phyloP scores from a whole-genome alignment of 805 yeast genomes.

The Cyberlindnera meyerae region DNA sequence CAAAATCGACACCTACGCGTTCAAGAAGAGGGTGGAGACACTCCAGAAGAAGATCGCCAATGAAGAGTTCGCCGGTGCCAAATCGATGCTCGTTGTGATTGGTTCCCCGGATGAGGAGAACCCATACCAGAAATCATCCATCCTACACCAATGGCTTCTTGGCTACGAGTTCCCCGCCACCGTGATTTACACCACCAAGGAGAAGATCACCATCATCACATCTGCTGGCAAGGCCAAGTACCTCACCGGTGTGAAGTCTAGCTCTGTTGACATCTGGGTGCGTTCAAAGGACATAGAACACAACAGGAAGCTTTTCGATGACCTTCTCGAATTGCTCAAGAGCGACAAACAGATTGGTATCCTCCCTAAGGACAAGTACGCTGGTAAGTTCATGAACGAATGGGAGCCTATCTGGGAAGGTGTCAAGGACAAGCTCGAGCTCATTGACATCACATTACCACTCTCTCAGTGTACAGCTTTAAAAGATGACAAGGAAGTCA shows the following conservation, averaged over 20 bases:
- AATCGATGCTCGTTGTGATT: slow-evolving; percentile 58
- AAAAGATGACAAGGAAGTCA: slow-evolving; percentile 77
- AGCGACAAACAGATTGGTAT: slow-evolving; percentile 52
- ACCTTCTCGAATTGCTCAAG: slow-evolving; percentile 44
- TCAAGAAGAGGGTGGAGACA: slow-evolving; percentile 48
- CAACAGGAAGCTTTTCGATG: slow-evolving; percentile 59
- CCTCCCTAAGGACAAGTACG: slow-evolving; percentile 70
- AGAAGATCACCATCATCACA: slow-evolving; percentile 62
- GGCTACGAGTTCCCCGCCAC: slow-evolving; percentile 98
- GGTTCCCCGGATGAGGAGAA: slow-evolving; percentile 87
- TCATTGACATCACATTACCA: slow-evolving; percentile 50
- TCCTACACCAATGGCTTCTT: slow-evolving; percentile 83
- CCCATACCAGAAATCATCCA: slow-evolving; percentile 84
- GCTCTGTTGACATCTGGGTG: slow-evolving; percentile 53
- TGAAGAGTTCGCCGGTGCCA: slow-evolving; percentile 35
- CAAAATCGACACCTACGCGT: slow-evolving; percentile 45
- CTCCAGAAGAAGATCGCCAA: slow-evolving; percentile 31
- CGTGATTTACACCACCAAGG: slow-evolving; percentile 56
- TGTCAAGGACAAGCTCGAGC: slow-evolving; percentile 35
- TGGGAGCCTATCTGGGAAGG: slow-evolving; percentile 51
- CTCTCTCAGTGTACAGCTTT: slow-evolving; percentile 57
- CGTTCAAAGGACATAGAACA: slow-evolving; percentile 80
- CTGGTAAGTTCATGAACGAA: slow-evolving; percentile 80
- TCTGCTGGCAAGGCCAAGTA: slow-evolving; percentile 83
- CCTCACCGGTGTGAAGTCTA: slow-evolving; percentile 50